Conservation (phyloP, 441 rosid genomes). For the Adansonia madagascariensis region DNA sequence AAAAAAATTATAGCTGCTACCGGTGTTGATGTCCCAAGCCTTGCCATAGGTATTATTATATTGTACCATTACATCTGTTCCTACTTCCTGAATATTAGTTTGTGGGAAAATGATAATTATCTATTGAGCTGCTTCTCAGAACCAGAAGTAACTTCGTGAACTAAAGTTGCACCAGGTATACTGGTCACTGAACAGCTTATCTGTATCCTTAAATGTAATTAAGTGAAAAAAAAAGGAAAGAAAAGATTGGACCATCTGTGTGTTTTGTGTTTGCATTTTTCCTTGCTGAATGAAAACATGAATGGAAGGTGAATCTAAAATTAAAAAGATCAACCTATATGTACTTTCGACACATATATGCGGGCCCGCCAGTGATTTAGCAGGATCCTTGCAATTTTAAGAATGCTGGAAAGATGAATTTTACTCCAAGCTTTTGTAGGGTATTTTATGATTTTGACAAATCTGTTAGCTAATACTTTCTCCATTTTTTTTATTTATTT, state of each 20-base stretch:
- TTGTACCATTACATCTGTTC: background rate
- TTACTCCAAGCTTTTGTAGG: background rate
- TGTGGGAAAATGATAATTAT: conserved; percentile 17
- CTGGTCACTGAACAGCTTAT: conserved; percentile 2
- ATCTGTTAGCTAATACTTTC: conserved; percentile 12
- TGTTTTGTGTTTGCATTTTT: background rate
- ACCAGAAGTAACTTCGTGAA: background rate
- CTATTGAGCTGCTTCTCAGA: background rate
- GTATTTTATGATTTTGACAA: conserved; percentile 15
- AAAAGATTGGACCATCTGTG: background rate
- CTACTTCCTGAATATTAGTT: background rate
- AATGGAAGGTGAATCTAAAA: conserved; percentile 3
- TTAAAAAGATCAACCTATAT: background rate
- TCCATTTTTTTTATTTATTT: conserved; percentile 14
- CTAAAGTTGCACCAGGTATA: background rate
- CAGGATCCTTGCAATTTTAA: conserved; percentile 11
- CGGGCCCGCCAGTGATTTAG: conserved; percentile 6
- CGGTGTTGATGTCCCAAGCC: conserved; percentile 92
- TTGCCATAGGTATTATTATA: conserved; percentile 64
- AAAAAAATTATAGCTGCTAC: conserved; percentile 85
- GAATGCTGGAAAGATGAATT: conserved; percentile 22
- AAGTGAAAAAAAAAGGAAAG: background rate
- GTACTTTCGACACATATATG: conserved; percentile 2
- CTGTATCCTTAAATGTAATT: conserved; percentile 3
- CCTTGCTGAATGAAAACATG: background rate